Percentiles rank a stretch among this genome's conserved stretches.
These are phyloP conservation scores for Candida michaelii DNA, from an alignment of 805 yeast genomes.

Conservation along the genomic window DNA sequence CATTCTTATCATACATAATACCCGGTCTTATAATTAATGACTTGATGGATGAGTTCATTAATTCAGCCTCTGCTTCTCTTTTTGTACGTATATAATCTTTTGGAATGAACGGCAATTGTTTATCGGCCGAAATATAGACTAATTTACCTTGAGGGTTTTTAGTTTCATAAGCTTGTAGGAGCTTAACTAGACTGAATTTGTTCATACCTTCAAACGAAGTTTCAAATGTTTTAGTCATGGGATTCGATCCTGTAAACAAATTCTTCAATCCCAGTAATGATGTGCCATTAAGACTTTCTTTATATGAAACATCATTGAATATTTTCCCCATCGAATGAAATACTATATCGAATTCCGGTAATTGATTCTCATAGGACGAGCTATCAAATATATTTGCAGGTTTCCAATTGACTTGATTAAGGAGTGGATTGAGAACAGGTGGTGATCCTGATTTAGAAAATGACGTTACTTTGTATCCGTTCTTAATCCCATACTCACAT, in stretches of 20 bases:
- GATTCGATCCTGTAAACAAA: slow-evolving; percentile 56
- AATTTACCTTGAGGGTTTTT: slow-evolving; percentile 21
- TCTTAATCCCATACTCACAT: slow-evolving; percentile 62
- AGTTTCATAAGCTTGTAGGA: slow-evolving; percentile 39
- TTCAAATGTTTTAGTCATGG: slow-evolving; percentile 49
- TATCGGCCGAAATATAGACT: slow-evolving; percentile 83
- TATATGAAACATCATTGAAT: slow-evolving; percentile 68
- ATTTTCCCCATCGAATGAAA: slow-evolving; percentile 83
- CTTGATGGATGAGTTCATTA: slow-evolving; percentile 49
- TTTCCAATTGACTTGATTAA: slow-evolving; percentile 61
- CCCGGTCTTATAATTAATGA: slow-evolving; percentile 77
- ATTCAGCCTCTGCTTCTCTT: slow-evolving; percentile 69
- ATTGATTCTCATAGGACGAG: slow-evolving; percentile 47
- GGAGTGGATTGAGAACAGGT: slow-evolving; percentile 48
- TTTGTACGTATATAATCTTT: slow-evolving; percentile 72
- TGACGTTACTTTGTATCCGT: slow-evolving; percentile 68
- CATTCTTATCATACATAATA: slow-evolving; percentile 65
- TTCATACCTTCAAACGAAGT: slow-evolving; percentile 64
- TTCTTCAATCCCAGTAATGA: slow-evolving; percentile 8
- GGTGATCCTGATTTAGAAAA: slow-evolving; percentile 64
- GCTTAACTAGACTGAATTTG: slow-evolving; percentile 62
- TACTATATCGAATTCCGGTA: slow-evolving; percentile 58
- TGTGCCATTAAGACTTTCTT: slow-evolving; percentile 45
- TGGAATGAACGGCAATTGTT: slow-evolving; percentile 59
- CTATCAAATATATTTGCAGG: slow-evolving; percentile 70